Percentiles rank a stretch among this genome's conserved stretches.
These are phyloP conservation scores for Scleroderma bovista DNA, from an alignment of 768 basidiomycete species.

Conservation along the genomic window DNA sequence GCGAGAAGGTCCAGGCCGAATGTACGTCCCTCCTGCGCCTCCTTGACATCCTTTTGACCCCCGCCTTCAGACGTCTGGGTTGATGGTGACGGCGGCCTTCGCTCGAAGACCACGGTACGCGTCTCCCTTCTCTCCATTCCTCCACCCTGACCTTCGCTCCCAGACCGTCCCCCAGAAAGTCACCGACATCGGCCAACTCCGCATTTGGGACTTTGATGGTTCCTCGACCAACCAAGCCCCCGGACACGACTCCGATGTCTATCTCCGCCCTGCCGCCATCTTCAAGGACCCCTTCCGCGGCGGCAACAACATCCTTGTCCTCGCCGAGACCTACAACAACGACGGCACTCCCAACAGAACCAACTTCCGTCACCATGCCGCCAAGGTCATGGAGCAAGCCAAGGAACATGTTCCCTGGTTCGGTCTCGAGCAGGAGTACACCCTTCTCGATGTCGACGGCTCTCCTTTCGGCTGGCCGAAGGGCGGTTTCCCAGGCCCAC, in stretches of 20 bases:
- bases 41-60: slow-evolving; percentile 10
- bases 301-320: slow-evolving; percentile 95
- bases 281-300: slow-evolving; percentile 99
- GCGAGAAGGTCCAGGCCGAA: slow-evolving; percentile 91
- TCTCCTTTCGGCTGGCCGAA: slow-evolving; percentile 95
- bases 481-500: slow-evolving; percentile 98
- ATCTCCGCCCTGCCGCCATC: slow-evolving; percentile 93
- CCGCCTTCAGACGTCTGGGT: slow-evolving; percentile 85
- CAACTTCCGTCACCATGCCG: slow-evolving; percentile 91
- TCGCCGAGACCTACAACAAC: slow-evolving; percentile 97
- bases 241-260: slow-evolving; percentile 93
- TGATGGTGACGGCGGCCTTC: slow-evolving; percentile 89
- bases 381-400: slow-evolving; percentile 93
- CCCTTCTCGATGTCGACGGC: slow-evolving; percentile 90
- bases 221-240: slow-evolving; percentile 97
- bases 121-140: background rate
- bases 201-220: slow-evolving; percentile 99
- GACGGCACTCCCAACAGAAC: slow-evolving; percentile 97
- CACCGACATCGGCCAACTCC: slow-evolving; percentile 83
- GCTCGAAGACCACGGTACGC: slow-evolving; percentile 92
- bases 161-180: slow-evolving; percentile 86
- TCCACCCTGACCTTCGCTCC: slow-evolving; percentile 1
- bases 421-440: slow-evolving; percentile 98
- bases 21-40: slow-evolving; percentile 53
- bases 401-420: slow-evolving; percentile 88